Evolutionary conservation across 345 rosid species (phyloP).

Genomic region (Populus davidiana): DNA sequence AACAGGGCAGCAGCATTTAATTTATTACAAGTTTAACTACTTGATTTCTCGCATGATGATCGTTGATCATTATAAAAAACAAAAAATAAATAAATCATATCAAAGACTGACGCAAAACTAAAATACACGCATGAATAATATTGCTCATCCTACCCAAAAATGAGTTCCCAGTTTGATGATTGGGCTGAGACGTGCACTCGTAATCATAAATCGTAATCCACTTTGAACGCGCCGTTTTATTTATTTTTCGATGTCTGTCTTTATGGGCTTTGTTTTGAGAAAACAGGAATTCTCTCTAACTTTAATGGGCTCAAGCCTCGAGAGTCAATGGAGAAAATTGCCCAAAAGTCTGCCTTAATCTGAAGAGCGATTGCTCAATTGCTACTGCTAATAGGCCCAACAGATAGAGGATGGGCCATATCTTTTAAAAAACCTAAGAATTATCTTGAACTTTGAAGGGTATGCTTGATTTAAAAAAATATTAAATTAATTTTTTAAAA

Average conservation of each 20-base stretch:
- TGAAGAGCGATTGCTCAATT: no score
- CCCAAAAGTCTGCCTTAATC: background rate
- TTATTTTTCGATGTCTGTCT: no score
- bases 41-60: no score
- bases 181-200: background rate
- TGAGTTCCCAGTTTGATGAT: background rate
- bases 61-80: background rate
- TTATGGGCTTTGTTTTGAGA: background rate
- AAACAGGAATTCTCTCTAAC: background rate
- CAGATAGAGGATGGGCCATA: background rate
- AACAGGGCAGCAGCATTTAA: no score
- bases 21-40: no score
- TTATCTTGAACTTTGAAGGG: no score
- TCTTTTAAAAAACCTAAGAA: background rate
- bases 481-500: no score
- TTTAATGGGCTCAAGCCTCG: background rate
- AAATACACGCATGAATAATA: background rate
- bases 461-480: no score
- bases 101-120: background rate
- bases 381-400: background rate
- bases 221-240: background rate
- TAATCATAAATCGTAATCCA: no score
- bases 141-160: no score
- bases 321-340: background rate
- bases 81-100: background rate